These are phyloP conservation scores for Solanum chiquidenum DNA, from an alignment of 257 asterid genomes.

Conservation along the genomic window DNA sequence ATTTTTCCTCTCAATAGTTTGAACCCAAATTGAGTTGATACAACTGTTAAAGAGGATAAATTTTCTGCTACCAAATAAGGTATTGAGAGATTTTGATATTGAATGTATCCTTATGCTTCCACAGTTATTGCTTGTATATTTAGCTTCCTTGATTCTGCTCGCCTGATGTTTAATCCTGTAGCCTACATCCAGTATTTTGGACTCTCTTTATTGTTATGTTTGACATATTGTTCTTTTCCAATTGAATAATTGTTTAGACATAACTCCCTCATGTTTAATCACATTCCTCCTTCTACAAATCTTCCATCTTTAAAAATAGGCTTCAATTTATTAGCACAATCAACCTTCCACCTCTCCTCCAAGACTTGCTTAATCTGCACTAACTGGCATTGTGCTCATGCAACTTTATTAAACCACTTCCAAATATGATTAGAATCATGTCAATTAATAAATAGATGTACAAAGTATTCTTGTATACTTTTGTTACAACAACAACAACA, in stretches of 20 bases:
- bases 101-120: not conserved
- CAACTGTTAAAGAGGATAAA: not conserved
- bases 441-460: no score
- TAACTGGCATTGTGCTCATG: not conserved
- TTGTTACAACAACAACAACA: not conserved
- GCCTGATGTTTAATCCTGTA: no score
- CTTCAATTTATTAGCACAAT: not conserved
- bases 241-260: not conserved
- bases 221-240: not conserved
- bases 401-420: not conserved
- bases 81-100: not conserved
- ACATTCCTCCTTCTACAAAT: not conserved
- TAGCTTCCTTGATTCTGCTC: not conserved
- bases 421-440: not conserved
- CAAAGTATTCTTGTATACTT: not conserved
- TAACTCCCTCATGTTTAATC: not conserved
- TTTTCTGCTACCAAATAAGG: not conserved
- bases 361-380: not conserved
- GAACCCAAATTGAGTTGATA: not conserved
- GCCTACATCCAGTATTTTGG: not conserved
- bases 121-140: not conserved
- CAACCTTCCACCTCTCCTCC: not conserved
- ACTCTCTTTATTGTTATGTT: not conserved
- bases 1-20: not conserved
- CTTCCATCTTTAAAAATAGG: not conserved